A percentile compares a stretch with the other conserved stretches of the same genome.
These are phyloP conservation scores for Malassezia equina DNA, from an alignment of 1,284 basidiomycete species.

Conservation along the genomic window DNA sequence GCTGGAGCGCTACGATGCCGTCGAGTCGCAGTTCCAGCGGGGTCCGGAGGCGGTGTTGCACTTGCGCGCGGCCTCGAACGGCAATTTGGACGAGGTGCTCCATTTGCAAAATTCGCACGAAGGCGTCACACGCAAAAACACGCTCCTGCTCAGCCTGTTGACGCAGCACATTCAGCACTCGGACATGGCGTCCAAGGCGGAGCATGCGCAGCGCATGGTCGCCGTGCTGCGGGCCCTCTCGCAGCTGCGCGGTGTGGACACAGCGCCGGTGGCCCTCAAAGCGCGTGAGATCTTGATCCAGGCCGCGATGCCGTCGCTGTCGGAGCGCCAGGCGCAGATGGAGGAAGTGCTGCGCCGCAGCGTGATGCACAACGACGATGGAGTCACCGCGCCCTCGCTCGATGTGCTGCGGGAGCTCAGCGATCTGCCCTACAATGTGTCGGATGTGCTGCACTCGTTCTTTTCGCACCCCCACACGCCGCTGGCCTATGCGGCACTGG, in stretches of 20 bases:
- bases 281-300: constrained; percentile 93
- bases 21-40: constrained; percentile 86
- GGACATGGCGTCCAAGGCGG: constrained; percentile 27
- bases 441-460: constrained; percentile 90
- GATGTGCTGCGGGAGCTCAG: constrained; percentile 85
- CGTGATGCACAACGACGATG: constrained; percentile 71
- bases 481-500: constrained; percentile 78
- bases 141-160: constrained; percentile 71
- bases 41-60: constrained; percentile 78
- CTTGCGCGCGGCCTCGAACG: constrained; percentile 82
- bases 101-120: constrained; percentile 84
- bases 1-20: constrained; percentile 65
- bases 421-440: constrained; percentile 92
- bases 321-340: constrained; percentile 87
- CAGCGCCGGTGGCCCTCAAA: constrained; percentile 60
- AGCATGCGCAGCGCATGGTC: constrained; percentile 30
- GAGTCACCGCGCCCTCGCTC: constrained; percentile 56
- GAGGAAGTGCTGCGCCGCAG: constrained; percentile 82
- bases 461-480: constrained; percentile 63
- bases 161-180: constrained; percentile 54
- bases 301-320: constrained; percentile 90
- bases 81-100: constrained; percentile 79
- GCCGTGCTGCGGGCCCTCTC: constrained; percentile 54
- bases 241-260: constrained; percentile 57
- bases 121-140: constrained; percentile 85